Conservation (phyloP, 257 asterid species). For the Petunia secreta region DNA sequence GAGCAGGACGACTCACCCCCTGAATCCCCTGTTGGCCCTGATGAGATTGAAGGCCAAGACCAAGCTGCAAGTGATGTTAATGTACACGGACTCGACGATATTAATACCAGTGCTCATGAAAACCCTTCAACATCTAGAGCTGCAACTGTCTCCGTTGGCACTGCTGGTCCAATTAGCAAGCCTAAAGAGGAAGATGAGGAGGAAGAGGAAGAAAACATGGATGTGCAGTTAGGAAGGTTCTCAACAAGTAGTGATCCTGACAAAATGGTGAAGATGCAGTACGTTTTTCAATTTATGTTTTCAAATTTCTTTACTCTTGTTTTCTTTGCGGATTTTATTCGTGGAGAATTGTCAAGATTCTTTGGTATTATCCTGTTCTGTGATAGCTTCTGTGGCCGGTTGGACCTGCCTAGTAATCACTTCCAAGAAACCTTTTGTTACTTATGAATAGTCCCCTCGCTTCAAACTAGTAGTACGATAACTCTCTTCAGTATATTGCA, state of each 20-base stretch:
- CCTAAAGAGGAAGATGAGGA: conserved; percentile 90
- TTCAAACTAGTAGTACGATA: not conserved
- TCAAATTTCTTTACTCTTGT: not conserved
- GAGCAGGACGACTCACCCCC: conserved; percentile 93
- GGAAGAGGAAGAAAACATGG: conserved; percentile 94
- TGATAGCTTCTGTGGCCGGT: not conserved
- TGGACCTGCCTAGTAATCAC: not conserved
- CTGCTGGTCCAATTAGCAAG: conserved; percentile 49
- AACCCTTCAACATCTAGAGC: conserved; percentile 52
- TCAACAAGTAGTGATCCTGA: conserved; percentile 73
- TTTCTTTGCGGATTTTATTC: not conserved
- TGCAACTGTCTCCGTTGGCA: conserved; percentile 34
- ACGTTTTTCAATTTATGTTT: conserved; percentile 38
- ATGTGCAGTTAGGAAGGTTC: conserved; percentile 76
- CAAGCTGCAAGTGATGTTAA: conserved; percentile 43
- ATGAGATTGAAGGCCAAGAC: conserved; percentile 64
- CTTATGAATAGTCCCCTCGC: not conserved
- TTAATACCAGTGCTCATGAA: conserved; percentile 38
- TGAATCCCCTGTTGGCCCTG: conserved; percentile 75
- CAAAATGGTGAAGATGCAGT: conserved; percentile 91
- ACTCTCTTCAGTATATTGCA: too few species aligned
- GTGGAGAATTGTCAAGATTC: not conserved
- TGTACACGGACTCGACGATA: conserved; percentile 44
- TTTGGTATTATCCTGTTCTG: not conserved
- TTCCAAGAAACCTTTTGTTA: not conserved